Evolutionary conservation across 2,329 filamentous ascomycete genomes (phyloP), one percentile per base, ranked within the genome.

Genomic region (Lecanoromycetidae sp.): DNA sequence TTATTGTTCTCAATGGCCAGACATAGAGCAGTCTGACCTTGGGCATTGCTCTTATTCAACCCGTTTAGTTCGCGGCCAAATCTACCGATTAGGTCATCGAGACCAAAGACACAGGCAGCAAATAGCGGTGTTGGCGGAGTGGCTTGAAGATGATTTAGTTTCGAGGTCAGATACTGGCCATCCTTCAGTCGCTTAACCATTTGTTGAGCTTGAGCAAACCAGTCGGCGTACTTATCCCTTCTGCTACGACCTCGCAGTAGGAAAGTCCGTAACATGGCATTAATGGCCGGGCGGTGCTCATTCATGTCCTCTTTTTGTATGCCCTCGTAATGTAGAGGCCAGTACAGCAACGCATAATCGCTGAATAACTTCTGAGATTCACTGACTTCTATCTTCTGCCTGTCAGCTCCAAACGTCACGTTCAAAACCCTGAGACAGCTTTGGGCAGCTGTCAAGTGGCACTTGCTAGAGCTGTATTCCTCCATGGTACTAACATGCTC

Each of bases 1-100:
- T 50, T 47, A 22, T 50, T 25, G 17, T 50, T 46, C 32, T 50
- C 43, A 26, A 50, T 47, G 12, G 48, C 48, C 10, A 50, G 39
- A 22, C 43, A 50, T 4, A 47, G 13, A 4, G 48, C 48, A 4
- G 27, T 47, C 17, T 47, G 48, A 12, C 48, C 48, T 8, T 42
- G 20, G 4, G 37, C 37, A 30, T 50, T 50, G 17, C 15, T 30
- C 15, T 3, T 50, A 36, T 50, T 47, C 9, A 50, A 37, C 6
- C 32, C 44, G 26, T 50, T n/a, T 13, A 50, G 23, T 12, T 42
- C 44, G 5, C 44, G 48, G 10, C 48, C 48, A 29, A 50, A 50
- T 20, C 38, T 47, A 2, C 26, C 43, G 12, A 50, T 42, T 6
- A 47, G 36, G 20, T 50, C 44, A 15, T 46, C 43, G 4, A 47